phyloP scores from a whole-genome alignment of 1,284 basidiomycete genomes.

The Cutaneotrichosporon sp. region DNA sequence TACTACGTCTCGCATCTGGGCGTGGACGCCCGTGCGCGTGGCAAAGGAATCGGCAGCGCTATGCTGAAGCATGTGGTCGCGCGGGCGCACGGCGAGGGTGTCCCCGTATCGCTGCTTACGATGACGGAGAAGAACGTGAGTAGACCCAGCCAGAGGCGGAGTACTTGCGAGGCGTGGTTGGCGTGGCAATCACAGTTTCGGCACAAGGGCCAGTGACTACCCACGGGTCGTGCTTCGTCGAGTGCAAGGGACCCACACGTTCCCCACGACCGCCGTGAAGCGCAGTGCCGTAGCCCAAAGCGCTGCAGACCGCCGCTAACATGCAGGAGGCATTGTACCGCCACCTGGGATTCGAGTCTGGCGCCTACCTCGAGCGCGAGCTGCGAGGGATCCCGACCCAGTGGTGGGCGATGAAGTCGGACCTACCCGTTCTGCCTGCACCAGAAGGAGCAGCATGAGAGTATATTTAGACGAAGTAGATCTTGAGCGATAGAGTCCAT shows the following conservation, averaged over 20 bases:
- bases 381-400: conserved; percentile 1
- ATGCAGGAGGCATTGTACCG: conserved; percentile 5
- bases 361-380: conserved; percentile 2
- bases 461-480: no score
- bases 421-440: background rate
- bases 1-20: conserved; percentile 15
- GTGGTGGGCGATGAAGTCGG: conserved; percentile 10
- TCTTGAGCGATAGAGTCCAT: no score
- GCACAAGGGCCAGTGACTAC: no score
- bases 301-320: background rate
- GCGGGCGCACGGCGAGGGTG: background rate
- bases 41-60: conserved; percentile 6
- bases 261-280: no score
- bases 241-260: no score
- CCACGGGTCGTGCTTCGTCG: no score
- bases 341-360: conserved; percentile 3
- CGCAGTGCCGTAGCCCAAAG: no score
- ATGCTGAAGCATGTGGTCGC: background rate
- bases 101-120: background rate
- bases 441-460: background rate
- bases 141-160: background rate
- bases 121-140: conserved; percentile 7
- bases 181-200: background rate
- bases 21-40: background rate
- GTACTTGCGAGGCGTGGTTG: background rate